These are phyloP conservation scores for Acanthochlamys bracteata DNA, from an alignment of 106 monocot genomes.

Conservation along the genomic window DNA sequence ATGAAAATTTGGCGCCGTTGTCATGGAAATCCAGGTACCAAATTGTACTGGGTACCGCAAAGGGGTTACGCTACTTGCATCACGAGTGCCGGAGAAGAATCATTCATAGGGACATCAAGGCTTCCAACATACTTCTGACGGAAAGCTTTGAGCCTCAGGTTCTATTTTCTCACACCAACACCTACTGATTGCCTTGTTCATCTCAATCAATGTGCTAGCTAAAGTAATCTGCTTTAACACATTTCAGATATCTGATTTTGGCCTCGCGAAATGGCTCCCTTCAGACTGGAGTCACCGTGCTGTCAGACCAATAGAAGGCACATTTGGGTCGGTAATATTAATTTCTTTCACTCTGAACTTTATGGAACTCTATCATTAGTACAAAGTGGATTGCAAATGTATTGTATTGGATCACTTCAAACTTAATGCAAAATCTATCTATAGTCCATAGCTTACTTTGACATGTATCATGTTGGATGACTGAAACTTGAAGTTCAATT, in stretches of 20 bases:
- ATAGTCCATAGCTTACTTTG: too few species aligned
- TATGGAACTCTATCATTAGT: too few species aligned
- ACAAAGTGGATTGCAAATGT: too few species aligned
- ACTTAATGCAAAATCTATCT: too few species aligned
- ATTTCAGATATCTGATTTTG: slow-evolving; percentile 66
- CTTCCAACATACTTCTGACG: slow-evolving; percentile 51
- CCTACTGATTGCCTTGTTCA: background rate
- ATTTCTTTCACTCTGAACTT: too few species aligned
- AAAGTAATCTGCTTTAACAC: background rate
- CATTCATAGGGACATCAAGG: slow-evolving; percentile 69
- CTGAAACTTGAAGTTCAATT: too few species aligned
- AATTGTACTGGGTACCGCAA: slow-evolving; percentile 36
- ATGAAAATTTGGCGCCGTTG: slow-evolving; percentile 29
- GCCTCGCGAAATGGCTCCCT: slow-evolving; percentile 68
- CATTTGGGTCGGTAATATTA: slow-evolving; percentile 37
- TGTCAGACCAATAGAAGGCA: slow-evolving; percentile 63
- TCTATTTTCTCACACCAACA: background rate
- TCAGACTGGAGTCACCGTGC: slow-evolving; percentile 60
- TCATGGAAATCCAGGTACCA: slow-evolving; percentile 34
- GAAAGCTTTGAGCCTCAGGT: slow-evolving; percentile 52
- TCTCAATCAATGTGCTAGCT: background rate
- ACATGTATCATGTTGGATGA: too few species aligned
- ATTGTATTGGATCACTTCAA: too few species aligned
- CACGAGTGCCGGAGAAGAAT: slow-evolving; percentile 61
- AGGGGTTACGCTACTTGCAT: slow-evolving; percentile 54